Conservation (phyloP, 208 protist genomes). For the Endotrypanum monterogeii region DNA sequence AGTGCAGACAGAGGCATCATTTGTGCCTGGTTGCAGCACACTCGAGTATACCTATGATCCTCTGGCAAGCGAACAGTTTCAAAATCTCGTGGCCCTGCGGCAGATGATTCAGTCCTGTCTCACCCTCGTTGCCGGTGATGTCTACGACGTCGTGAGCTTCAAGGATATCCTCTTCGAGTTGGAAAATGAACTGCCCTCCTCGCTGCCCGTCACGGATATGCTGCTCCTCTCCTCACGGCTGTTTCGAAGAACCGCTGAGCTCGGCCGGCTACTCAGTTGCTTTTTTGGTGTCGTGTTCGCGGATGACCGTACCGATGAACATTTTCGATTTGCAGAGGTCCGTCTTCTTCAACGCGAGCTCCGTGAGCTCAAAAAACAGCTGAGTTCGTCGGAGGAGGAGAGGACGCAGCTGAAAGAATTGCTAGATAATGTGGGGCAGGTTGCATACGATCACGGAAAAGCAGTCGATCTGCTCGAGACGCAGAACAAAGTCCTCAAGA, state of each 20-base stretch:
- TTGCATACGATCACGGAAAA: slow-evolving; percentile 77
- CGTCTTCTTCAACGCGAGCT: slow-evolving; percentile 82
- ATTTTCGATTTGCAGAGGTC: slow-evolving; percentile 89
- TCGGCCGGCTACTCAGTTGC: slow-evolving; percentile 76
- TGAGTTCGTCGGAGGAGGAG: slow-evolving; percentile 72
- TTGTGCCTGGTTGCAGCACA: slow-evolving; percentile 53
- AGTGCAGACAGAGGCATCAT: slow-evolving; percentile 85
- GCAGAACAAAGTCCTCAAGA: slow-evolving; percentile 81
- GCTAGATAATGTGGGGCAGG: slow-evolving; percentile 78
- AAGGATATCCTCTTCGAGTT: slow-evolving; percentile 91
- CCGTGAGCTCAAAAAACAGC: slow-evolving; percentile 49
- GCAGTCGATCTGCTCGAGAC: slow-evolving; percentile 84
- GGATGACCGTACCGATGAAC: slow-evolving; percentile 82
- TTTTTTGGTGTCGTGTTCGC: slow-evolving; percentile 91
- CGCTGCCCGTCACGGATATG: slow-evolving; percentile 82
- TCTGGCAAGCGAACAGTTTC: slow-evolving; percentile 76
- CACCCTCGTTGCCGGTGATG: slow-evolving; percentile 67
- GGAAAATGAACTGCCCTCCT: slow-evolving; percentile 69
- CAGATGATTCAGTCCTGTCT: slow-evolving; percentile 72
- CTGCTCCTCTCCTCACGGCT: slow-evolving; percentile 89
- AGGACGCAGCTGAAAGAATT: slow-evolving; percentile 60
- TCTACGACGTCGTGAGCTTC: slow-evolving; percentile 88
- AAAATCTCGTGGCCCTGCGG: slow-evolving; percentile 62
- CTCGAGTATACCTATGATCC: slow-evolving; percentile 62
- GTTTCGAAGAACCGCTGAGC: slow-evolving; percentile 78